A percentile compares a stretch with the other conserved stretches of the same genome.
These are phyloP conservation scores for Ogataea trehalophila DNA, from an alignment of 805 yeast genomes.

Conservation along the genomic window DNA sequence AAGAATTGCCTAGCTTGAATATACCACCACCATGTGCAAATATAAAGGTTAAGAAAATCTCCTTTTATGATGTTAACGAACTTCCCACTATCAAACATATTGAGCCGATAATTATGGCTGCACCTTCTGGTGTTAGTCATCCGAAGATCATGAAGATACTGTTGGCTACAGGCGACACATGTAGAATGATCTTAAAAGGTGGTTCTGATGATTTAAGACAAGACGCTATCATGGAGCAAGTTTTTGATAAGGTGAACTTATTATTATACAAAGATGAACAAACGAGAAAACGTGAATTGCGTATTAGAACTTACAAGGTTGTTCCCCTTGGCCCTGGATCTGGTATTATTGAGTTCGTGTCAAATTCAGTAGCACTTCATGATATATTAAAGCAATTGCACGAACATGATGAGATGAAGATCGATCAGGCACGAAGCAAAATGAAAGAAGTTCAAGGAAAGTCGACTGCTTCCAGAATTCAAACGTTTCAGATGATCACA, in stretches of 20 bases:
- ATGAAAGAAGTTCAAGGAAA: constrained; percentile 57
- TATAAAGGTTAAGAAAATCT: constrained; percentile 38
- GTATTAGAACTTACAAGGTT: constrained; percentile 80
- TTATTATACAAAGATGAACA: constrained; percentile 53
- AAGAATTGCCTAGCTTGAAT: constrained; percentile 35
- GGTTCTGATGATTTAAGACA: constrained; percentile 91
- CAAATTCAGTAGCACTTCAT: constrained; percentile 64
- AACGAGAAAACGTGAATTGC: constrained; percentile 51
- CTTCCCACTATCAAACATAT: constrained; percentile 37
- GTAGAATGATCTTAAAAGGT: constrained; percentile 67
- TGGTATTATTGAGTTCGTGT: constrained; percentile 89
- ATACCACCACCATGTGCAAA: constrained; percentile 67
- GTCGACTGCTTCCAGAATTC: constrained; percentile 38
- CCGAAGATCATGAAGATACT: constrained; percentile 70
- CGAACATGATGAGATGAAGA: constrained; percentile 40
- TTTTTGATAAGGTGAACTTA: constrained; percentile 77
- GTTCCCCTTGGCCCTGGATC: constrained; percentile 83
- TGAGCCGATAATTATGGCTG: constrained; percentile 47
- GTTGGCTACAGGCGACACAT: constrained; percentile 53
- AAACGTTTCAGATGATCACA: constrained; percentile 43
- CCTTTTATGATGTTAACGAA: constrained; percentile 33
- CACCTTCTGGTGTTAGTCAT: constrained; percentile 77
- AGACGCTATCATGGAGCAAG: constrained; percentile 97
- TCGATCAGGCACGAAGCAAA: constrained; percentile 53
- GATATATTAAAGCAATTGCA: constrained; percentile 70